Evolutionary conservation across 2,329 filamentous ascomycete species (phyloP).

Genomic region (Pezicula neosporulosa): DNA sequence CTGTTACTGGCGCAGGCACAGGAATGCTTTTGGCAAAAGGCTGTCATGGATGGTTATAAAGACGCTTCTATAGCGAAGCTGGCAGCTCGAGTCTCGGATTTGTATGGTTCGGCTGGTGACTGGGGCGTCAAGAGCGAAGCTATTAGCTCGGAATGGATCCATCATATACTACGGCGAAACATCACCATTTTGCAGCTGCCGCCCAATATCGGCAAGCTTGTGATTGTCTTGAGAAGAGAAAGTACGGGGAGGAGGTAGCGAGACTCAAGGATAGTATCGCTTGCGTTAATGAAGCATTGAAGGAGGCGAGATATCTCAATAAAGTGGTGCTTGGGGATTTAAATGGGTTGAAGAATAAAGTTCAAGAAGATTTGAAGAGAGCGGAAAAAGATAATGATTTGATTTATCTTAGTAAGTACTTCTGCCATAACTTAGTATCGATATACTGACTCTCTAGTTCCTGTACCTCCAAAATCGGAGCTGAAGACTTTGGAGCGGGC

Average conservation of each 20-base stretch:
- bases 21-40: slow-evolving; percentile 98
- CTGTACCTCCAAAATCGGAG: slow-evolving; percentile 85
- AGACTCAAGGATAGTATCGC: slow-evolving; percentile 76
- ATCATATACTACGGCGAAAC: slow-evolving; percentile 94
- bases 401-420: slow-evolving; percentile 75
- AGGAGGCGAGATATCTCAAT: slow-evolving; percentile 78
- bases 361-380: slow-evolving; percentile 83
- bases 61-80: slow-evolving; percentile 90
- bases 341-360: slow-evolving; percentile 75
- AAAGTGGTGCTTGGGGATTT: slow-evolving; percentile 80
- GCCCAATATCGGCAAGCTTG: slow-evolving; percentile 90
- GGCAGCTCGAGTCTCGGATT: slow-evolving; percentile 84
- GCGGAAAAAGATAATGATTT: slow-evolving; percentile 96
- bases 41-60: slow-evolving; percentile 89
- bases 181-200: slow-evolving; percentile 94
- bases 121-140: slow-evolving; percentile 84
- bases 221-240: slow-evolving; percentile 88
- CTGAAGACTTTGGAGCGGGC: slow-evolving; percentile 82
- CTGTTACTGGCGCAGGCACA: slow-evolving; percentile 90
- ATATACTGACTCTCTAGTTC: slow-evolving; percentile 43
- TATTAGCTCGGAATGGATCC: slow-evolving; percentile 93
- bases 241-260: slow-evolving; percentile 93
- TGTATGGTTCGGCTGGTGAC: slow-evolving; percentile 82
- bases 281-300: slow-evolving; percentile 83
- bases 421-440: background rate